Evolutionary conservation across 192 early-diverging fungal genomes (phyloP).

Genomic region (Helicostylum pulchrum): DNA sequence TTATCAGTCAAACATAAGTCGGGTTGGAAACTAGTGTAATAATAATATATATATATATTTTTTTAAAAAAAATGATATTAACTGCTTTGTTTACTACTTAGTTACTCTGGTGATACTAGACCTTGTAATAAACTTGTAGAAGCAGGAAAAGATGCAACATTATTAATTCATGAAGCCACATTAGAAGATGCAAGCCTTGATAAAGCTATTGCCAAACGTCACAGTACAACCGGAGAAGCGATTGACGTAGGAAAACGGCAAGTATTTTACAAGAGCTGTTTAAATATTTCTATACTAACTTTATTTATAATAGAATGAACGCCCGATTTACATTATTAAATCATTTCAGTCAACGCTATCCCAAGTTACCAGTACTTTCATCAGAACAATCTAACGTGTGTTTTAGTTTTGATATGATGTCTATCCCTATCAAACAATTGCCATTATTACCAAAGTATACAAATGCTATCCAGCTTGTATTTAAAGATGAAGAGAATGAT

Average conservation of each 20-base stretch:
- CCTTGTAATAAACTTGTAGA: conserved; percentile 72
- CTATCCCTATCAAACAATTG: conserved; percentile 50
- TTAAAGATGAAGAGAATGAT: conserved; percentile 39
- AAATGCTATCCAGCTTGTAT: conserved; percentile 52
- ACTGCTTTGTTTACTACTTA: conserved; percentile 34
- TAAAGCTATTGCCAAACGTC: conserved; percentile 77
- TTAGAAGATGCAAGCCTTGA: conserved; percentile 67
- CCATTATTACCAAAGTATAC: conserved; percentile 46
- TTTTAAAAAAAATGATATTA: background rate
- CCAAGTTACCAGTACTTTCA: conserved; percentile 69
- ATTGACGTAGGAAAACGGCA: conserved; percentile 73
- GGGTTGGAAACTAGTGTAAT: conserved; percentile 76
- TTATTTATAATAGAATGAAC: conserved; percentile 63
- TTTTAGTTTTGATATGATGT: conserved; percentile 80
- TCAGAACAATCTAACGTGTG: conserved; percentile 49
- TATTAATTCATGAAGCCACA: conserved; percentile 93
- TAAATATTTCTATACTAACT: background rate
- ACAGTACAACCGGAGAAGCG: conserved; percentile 86
- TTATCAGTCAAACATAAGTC: conserved; percentile 63
- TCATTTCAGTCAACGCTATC: conserved; percentile 96
- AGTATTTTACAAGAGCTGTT: background rate
- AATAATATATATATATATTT: conserved; percentile 3
- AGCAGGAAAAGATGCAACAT: conserved; percentile 63
- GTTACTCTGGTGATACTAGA: conserved; percentile 92
- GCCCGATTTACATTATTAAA: conserved; percentile 83